Evolutionary conservation across 768 basidiomycete species (phyloP).

Genomic region (Pulveroboletus sp.): DNA sequence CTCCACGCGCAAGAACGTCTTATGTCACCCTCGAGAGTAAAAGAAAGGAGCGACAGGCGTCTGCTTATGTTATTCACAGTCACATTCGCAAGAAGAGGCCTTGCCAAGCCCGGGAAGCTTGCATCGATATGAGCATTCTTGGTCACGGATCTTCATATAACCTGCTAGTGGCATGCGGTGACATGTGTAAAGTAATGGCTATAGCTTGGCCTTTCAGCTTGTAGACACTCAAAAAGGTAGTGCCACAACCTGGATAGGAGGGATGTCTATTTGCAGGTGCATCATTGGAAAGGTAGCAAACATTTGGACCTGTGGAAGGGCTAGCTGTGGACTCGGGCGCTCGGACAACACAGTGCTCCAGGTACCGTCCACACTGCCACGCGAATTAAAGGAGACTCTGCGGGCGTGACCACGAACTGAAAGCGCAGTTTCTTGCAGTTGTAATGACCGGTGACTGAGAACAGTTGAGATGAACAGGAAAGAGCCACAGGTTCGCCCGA

Average conservation of each 20-base stretch:
- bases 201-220: slow-evolving; percentile 73
- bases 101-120: slow-evolving; percentile 94
- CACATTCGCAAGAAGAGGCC: slow-evolving; percentile 91
- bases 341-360: slow-evolving; percentile 36
- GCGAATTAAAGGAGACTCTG: slow-evolving; percentile 40
- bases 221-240: slow-evolving; percentile 90
- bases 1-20: slow-evolving; percentile 96
- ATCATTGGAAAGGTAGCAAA: slow-evolving; percentile 44
- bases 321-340: slow-evolving; percentile 61
- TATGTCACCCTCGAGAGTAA: slow-evolving; percentile 92
- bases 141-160: slow-evolving; percentile 92
- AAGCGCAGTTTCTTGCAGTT: slow-evolving; percentile 37
- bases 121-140: slow-evolving; percentile 93
- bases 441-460: slow-evolving; percentile 42
- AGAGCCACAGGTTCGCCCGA: slow-evolving; percentile 27
- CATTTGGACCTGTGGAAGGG: slow-evolving; percentile 62
- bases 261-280: slow-evolving; percentile 21
- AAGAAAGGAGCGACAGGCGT: slow-evolving; percentile 87
- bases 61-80: slow-evolving; percentile 95
- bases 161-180: slow-evolving; percentile 50
- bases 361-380: slow-evolving; percentile 21
- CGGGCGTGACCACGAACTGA: slow-evolving; percentile 42
- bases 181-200: slow-evolving; percentile 11
- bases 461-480: slow-evolving; percentile 39
- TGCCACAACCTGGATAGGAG: slow-evolving; percentile 79